These are phyloP conservation scores for Gossypium australe DNA, from an alignment of 345 rosid genomes.

Conservation along the genomic window DNA sequence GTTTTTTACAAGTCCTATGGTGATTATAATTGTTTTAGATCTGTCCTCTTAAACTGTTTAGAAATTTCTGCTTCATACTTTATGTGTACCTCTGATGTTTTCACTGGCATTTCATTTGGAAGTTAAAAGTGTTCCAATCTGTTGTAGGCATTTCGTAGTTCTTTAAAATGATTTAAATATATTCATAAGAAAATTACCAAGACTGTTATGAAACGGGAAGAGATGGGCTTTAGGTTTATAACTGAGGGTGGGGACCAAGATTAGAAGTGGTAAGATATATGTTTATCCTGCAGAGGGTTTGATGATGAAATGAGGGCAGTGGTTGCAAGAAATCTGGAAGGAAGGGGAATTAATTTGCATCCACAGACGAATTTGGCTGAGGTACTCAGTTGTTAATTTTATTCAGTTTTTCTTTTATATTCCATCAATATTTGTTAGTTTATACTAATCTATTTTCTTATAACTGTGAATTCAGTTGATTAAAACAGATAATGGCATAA, in stretches of 20 bases:
- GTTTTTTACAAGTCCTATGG: neutral
- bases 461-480: conserved; percentile 49
- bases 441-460: conserved; percentile 1
- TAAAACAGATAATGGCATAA: conserved; percentile 74
- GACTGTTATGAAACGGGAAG: neutral
- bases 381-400: conserved; percentile 36
- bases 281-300: conserved; percentile 60
- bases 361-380: conserved; percentile 68
- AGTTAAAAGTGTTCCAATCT: neutral
- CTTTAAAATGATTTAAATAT: neutral
- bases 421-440: neutral
- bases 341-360: conserved; percentile 84
- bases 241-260: neutral
- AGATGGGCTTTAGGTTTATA: neutral
- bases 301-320: conserved; percentile 98
- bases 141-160: neutral
- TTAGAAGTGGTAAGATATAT: neutral
- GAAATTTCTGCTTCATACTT: neutral
- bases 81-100: neutral
- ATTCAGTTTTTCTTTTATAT: neutral
- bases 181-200: neutral
- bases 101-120: neutral
- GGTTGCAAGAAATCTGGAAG: conserved; percentile 94
- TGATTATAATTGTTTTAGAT: neutral
- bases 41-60: neutral